Percentiles rank a stretch among this genome's conserved stretches.
These are phyloP conservation scores for Pichia paraexigua DNA, from an alignment of 805 yeast species.

Conservation along the genomic window DNA sequence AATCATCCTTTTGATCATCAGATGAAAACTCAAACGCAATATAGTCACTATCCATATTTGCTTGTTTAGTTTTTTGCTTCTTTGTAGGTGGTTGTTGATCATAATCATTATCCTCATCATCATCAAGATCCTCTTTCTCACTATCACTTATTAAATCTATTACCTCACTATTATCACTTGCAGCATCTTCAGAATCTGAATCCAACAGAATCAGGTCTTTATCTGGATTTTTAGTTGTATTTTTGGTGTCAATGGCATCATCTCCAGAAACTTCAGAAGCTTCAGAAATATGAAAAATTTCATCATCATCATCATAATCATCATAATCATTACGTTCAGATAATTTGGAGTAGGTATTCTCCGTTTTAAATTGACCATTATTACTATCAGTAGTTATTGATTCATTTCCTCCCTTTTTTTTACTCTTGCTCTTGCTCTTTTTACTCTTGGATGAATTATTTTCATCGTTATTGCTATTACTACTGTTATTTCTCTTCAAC, in stretches of 20 bases:
- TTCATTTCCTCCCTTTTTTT: constrained; percentile 5
- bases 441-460: background rate
- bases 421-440: background rate
- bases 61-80: constrained; percentile 24
- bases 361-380: background rate
- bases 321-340: constrained; percentile 9
- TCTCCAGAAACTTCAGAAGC: constrained; percentile 6
- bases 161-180: constrained; percentile 1
- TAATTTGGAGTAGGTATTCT: background rate
- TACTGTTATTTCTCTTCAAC: background rate
- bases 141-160: background rate
- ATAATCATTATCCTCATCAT: background rate
- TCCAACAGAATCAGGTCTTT: background rate
- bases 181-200: background rate
- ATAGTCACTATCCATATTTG: constrained; percentile 42
- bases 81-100: constrained; percentile 7
- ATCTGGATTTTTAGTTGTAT: background rate
- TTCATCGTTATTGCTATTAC: background rate
- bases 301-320: constrained; percentile 2
- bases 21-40: constrained; percentile 48
- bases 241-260: background rate
- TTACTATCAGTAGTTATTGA: background rate
- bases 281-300: constrained; percentile 6
- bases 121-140: background rate
- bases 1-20: constrained; percentile 32